These are phyloP conservation scores for Ascochyta pisi DNA, from an alignment of 2,329 filamentous ascomycete genomes.

Conservation along the genomic window DNA sequence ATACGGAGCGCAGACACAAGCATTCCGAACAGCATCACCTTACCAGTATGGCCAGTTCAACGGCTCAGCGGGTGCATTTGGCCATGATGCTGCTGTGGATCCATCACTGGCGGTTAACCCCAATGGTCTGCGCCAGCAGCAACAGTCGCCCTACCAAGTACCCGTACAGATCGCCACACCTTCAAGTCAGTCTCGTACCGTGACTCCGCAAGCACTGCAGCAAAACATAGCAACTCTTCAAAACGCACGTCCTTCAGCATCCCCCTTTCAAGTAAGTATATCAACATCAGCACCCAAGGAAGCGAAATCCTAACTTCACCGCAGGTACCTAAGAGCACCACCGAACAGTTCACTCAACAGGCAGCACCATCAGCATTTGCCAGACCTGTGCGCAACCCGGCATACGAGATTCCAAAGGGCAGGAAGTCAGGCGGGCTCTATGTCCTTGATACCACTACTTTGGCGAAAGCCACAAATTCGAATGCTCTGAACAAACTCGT, in stretches of 20 bases:
- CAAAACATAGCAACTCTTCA: conserved; percentile 28
- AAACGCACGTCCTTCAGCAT: conserved; percentile 26
- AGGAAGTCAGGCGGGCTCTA: conserved; percentile 50
- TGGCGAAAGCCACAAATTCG: conserved; percentile 55
- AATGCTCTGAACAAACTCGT: conserved; percentile 53
- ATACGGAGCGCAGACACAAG: conserved; percentile 32
- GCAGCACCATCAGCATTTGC: conserved; percentile 20
- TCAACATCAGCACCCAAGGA: not conserved
- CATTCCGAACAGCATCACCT: conserved; percentile 38
- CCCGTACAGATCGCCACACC: conserved; percentile 32
- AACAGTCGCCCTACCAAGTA: conserved; percentile 42
- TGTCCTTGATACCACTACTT: conserved; percentile 50
- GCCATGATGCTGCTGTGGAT: conserved; percentile 37
- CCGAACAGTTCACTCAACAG: conserved; percentile 37
- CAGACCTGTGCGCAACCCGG: conserved; percentile 37
- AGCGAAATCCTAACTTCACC: conserved; percentile 19
- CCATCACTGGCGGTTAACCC: conserved; percentile 36
- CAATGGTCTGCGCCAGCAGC: conserved; percentile 36
- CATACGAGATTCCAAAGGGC: conserved; percentile 45
- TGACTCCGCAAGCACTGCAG: conserved; percentile 43
- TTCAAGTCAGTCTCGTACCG: conserved; percentile 32
- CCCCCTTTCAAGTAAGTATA: conserved; percentile 42
- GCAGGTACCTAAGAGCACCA: conserved; percentile 37
- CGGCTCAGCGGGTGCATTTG: conserved; percentile 30
- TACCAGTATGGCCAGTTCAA: conserved; percentile 44